Evolutionary conservation across 1,284 basidiomycete species (phyloP).

Genomic region (Sphaerobolus stellatus): DNA sequence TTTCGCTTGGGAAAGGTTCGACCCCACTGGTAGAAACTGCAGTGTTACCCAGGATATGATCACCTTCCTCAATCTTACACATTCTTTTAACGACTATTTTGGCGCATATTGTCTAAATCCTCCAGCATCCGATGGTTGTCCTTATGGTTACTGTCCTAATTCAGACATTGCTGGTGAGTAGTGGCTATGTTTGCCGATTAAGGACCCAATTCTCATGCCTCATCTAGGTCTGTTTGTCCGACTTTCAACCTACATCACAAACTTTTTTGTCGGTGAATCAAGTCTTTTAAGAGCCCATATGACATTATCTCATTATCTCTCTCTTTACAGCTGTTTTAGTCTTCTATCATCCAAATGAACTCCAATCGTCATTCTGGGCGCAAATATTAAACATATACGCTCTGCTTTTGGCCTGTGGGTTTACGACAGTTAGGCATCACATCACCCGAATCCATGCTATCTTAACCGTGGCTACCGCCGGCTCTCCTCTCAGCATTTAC

Average conservation of each 20-base stretch:
- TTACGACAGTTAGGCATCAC: slow-evolving; percentile 7
- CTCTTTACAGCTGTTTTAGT: slow-evolving; percentile 10
- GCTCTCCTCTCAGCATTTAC: slow-evolving; percentile 6
- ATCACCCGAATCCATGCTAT: slow-evolving; percentile 17
- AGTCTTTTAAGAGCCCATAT: neutral
- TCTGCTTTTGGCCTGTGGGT: slow-evolving; percentile 6
- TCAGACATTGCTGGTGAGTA: slow-evolving; percentile 12
- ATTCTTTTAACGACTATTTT: neutral
- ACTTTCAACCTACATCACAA: slow-evolving; percentile 14
- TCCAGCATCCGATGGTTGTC: slow-evolving; percentile 12
- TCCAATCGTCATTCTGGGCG: slow-evolving; percentile 1
- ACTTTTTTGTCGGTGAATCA: slow-evolving; percentile 12
- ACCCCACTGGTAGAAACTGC: too few relatives aligned
- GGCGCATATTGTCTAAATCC: slow-evolving; percentile 15
- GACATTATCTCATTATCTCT: neutral
- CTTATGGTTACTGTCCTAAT: slow-evolving; percentile 16
- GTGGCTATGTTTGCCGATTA: neutral
- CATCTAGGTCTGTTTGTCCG: slow-evolving; percentile 9
- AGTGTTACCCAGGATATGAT: slow-evolving; percentile 9
- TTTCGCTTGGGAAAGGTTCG: too few relatives aligned
- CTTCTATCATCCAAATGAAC: slow-evolving; percentile 14
- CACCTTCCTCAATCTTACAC: slow-evolving; percentile 12
- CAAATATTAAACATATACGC: slow-evolving; percentile 8
- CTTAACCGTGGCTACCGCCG: slow-evolving; percentile 1
- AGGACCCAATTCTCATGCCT: neutral